These are phyloP conservation scores for Wallacemonas sp. DNA, from an alignment of 208 protist species.

Conservation along the genomic window DNA sequence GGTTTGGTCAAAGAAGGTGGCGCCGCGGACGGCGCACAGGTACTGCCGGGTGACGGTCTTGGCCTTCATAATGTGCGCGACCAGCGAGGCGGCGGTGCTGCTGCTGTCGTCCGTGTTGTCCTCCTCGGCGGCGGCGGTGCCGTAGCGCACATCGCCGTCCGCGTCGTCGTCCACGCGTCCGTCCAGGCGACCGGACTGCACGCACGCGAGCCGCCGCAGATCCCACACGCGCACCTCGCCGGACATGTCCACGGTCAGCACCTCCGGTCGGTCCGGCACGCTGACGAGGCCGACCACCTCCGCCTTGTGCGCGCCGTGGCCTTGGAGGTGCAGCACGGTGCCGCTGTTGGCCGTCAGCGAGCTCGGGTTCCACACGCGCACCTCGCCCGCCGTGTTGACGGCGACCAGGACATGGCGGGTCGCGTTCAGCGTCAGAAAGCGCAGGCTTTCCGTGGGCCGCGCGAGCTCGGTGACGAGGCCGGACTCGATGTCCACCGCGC, in stretches of 20 bases:
- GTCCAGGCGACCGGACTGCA: slow-evolving; percentile 65
- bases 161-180: slow-evolving; percentile 25
- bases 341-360: slow-evolving; percentile 36
- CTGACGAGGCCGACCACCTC: slow-evolving; percentile 58
- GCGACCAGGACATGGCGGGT: background rate
- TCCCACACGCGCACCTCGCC: slow-evolving; percentile 89
- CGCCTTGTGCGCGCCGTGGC: slow-evolving; percentile 23
- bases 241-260: slow-evolving; percentile 68
- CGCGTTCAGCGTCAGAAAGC: slow-evolving; percentile 18
- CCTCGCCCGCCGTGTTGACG: slow-evolving; percentile 12
- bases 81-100: background rate
- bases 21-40: slow-evolving; percentile 31
- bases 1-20: slow-evolving; percentile 42
- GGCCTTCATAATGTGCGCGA: slow-evolving; percentile 10
- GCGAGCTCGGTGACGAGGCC: slow-evolving; percentile 34
- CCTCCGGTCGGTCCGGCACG: slow-evolving; percentile 53
- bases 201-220: slow-evolving; percentile 60
- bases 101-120: slow-evolving; percentile 9
- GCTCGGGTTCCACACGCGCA: slow-evolving; percentile 67
- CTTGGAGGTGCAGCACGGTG: slow-evolving; percentile 33
- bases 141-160: slow-evolving; percentile 28
- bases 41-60: slow-evolving; percentile 13
- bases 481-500: slow-evolving; percentile 44
- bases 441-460: slow-evolving; percentile 22
- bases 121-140: slow-evolving; percentile 13